Percentiles rank a stretch among this genome's conserved stretches.
These are phyloP conservation scores for Yamadazyma diddensiae DNA, from an alignment of 1,139 yeast species.

Conservation along the genomic window DNA sequence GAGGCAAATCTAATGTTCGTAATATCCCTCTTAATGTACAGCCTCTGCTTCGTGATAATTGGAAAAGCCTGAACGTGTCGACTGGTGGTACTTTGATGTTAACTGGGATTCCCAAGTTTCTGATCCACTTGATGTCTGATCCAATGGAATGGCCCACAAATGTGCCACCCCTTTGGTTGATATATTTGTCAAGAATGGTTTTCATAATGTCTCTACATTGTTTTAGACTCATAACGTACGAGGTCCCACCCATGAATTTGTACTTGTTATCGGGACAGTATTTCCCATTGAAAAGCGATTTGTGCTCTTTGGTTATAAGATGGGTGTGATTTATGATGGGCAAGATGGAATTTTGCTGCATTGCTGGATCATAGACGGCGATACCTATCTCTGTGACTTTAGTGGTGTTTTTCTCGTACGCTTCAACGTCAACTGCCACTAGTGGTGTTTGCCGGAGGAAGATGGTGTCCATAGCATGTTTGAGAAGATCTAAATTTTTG, in stretches of 20 bases:
- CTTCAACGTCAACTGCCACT: constrained; percentile 66
- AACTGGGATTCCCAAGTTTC: constrained; percentile 43
- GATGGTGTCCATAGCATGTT: constrained; percentile 24
- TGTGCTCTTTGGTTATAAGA: constrained; percentile 53
- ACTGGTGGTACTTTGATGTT: constrained; percentile 32
- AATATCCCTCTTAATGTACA: constrained; percentile 53
- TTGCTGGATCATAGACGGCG: constrained; percentile 60
- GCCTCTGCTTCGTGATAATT: constrained; percentile 39
- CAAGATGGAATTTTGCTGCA: constrained; percentile 30
- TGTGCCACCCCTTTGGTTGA: constrained; percentile 23
- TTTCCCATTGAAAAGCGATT: constrained; percentile 44
- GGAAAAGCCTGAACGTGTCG: constrained; percentile 56
- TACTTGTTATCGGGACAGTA: constrained; percentile 65
- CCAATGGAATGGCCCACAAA: constrained; percentile 69
- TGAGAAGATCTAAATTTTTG: constrained; percentile 17
- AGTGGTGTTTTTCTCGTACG: constrained; percentile 49
- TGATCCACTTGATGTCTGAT: constrained; percentile 60
- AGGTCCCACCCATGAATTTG: constrained; percentile 56
- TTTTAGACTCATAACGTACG: constrained; percentile 37
- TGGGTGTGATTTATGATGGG: constrained; percentile 56
- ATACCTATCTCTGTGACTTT: constrained; percentile 69
- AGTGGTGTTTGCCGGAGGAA: constrained; percentile 36
- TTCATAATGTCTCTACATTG: constrained; percentile 41
- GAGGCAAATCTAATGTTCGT: constrained; percentile 55
- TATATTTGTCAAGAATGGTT: constrained; percentile 40